These are phyloP conservation scores for Quercus tomentella DNA, from an alignment of 331 rosid species.

Conservation along the genomic window DNA sequence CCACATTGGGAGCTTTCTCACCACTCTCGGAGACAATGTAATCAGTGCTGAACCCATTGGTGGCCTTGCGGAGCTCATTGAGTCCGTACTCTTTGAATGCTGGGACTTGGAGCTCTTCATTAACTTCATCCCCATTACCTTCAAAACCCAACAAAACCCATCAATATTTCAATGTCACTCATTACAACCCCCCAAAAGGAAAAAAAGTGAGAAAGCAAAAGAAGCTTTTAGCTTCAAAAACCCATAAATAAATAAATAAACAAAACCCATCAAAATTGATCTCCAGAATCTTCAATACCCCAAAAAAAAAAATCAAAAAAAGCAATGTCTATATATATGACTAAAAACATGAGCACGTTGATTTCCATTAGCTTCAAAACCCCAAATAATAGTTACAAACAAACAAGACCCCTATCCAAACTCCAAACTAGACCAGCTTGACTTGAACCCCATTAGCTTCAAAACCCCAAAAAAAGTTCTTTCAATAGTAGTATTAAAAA, in stretches of 20 bases:
- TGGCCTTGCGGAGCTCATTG: slow-evolving; percentile 63
- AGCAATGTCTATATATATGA: neutral
- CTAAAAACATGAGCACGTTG: neutral
- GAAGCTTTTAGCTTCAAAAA: neutral
- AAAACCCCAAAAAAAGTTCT: neutral
- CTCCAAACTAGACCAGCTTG: neutral
- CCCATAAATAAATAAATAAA: neutral
- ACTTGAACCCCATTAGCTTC: neutral
- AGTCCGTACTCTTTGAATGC: slow-evolving; percentile 54
- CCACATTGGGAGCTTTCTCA: slow-evolving; percentile 82
- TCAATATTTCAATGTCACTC: neutral
- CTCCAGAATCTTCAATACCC: neutral
- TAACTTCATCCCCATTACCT: slow-evolving; percentile 53
- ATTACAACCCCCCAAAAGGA: neutral
- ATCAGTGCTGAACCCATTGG: slow-evolving; percentile 59
- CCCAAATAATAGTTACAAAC: neutral
- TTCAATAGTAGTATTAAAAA: neutral
- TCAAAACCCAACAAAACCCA: slow-evolving; percentile 20
- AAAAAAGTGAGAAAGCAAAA: neutral
- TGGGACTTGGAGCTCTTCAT: slow-evolving; percentile 42
- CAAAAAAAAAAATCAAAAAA: neutral
- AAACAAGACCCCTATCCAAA: neutral
- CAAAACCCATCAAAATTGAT: neutral
- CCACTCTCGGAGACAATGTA: slow-evolving; percentile 78
- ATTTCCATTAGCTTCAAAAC: neutral